phyloP scores from a whole-genome alignment of 2,329 filamentous ascomycete species.

The Pleoardoris graminearum region DNA sequence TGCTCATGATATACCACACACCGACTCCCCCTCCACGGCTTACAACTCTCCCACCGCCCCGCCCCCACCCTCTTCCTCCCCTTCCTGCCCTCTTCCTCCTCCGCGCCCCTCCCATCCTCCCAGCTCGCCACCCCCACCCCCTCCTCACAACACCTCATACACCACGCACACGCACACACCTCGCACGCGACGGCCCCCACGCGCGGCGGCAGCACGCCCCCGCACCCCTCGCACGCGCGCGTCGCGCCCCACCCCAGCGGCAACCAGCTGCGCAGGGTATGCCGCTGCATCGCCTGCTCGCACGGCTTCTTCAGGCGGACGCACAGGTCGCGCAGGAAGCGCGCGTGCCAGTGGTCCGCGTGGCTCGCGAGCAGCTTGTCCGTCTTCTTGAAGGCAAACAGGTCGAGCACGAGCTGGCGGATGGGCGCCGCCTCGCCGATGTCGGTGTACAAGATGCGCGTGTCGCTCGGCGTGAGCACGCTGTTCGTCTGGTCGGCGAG shows the following conservation, averaged over 20 bases:
- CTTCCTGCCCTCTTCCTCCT: constrained; percentile 23
- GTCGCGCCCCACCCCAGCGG: constrained; percentile 43
- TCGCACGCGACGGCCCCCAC: constrained; percentile 46
- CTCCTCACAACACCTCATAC: constrained; percentile 43
- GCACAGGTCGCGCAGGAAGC: constrained; percentile 52
- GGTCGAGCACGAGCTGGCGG: constrained; percentile 50
- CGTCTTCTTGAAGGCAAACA: constrained; percentile 59
- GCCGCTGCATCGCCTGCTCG: constrained; percentile 47
- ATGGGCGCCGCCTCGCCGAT: constrained; percentile 48
- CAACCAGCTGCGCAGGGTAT: constrained; percentile 46
- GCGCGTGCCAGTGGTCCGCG: constrained; percentile 53
- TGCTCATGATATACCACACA: constrained; percentile 46
- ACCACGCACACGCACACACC: constrained; percentile 49
- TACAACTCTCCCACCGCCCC: constrained; percentile 44
- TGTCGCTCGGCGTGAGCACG: constrained; percentile 55
- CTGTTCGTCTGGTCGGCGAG: constrained; percentile 53
- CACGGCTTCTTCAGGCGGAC: constrained; percentile 53
- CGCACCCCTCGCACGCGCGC: constrained; percentile 44
- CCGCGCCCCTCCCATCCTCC: constrained; percentile 37
- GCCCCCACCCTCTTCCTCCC: constrained; percentile 24
- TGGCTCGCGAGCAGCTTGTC: constrained; percentile 53
- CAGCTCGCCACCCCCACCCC: constrained; percentile 37
- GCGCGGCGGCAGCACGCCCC: constrained; percentile 45
- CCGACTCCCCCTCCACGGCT: constrained; percentile 42
- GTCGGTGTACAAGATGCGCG: constrained; percentile 52